Evolutionary conservation across 2,329 filamentous ascomycete species (phyloP).

Genomic region (Fusarium brachygibbosum): DNA sequence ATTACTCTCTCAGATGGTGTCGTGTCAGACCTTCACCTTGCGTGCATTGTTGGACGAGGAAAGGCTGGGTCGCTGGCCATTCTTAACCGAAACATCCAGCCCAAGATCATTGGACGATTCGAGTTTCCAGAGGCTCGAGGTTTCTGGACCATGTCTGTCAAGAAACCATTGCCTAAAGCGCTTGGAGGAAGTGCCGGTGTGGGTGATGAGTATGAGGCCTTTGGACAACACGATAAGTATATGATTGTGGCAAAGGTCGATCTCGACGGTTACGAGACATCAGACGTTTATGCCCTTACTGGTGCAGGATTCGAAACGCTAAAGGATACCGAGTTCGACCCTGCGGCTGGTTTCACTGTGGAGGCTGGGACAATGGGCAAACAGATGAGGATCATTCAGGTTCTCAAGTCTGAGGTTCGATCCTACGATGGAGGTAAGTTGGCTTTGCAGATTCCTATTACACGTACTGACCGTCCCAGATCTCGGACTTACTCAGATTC

Average conservation of each 20-base stretch:
- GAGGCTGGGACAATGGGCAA: constrained; percentile 87
- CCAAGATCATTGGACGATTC: constrained; percentile 76
- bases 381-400: constrained; percentile 86
- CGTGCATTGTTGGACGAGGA: constrained; percentile 73
- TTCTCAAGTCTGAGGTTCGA: constrained; percentile 86
- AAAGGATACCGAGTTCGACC: constrained; percentile 90
- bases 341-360: constrained; percentile 86
- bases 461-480: constrained; percentile 65
- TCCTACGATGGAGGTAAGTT: constrained; percentile 89
- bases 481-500: constrained; percentile 88
- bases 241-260: constrained; percentile 84
- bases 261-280: constrained; percentile 78
- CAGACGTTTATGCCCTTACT: constrained; percentile 82
- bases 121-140: constrained; percentile 79
- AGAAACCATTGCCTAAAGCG: constrained; percentile 74
- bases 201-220: constrained; percentile 67
- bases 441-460: neutral
- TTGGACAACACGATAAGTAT: constrained; percentile 79
- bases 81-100: constrained; percentile 82
- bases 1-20: constrained; percentile 60
- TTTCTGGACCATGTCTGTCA: constrained; percentile 84
- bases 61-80: constrained; percentile 78
- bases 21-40: constrained; percentile 70
- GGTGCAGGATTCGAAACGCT: constrained; percentile 80
- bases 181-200: constrained; percentile 65